A percentile compares a stretch with the other conserved stretches of the same genome.
These are phyloP conservation scores for Solanum chaucha DNA, from an alignment of 257 asterid species.

Conservation along the genomic window DNA sequence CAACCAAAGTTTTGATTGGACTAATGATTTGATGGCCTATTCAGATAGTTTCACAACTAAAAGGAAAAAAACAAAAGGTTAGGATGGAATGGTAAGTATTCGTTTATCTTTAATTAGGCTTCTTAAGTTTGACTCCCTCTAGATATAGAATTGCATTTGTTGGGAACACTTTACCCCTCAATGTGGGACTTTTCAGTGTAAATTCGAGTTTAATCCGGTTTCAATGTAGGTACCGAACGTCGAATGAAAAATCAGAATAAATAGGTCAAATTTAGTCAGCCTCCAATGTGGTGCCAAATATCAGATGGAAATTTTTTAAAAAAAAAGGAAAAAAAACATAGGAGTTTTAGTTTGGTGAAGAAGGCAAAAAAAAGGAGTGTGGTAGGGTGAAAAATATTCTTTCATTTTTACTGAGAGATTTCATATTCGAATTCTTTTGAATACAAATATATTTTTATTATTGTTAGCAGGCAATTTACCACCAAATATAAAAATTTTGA, in stretches of 20 bases:
- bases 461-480: background rate
- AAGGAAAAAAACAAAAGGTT: background rate
- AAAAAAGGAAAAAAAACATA: background rate
- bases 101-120: fast-evolving
- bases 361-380: too few species aligned
- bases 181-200: fast-evolving
- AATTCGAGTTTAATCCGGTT: fast-evolving
- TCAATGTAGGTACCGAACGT: fast-evolving
- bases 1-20: conserved; percentile 13
- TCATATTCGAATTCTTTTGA: fast-evolving
- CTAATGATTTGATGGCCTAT: conserved; percentile 18
- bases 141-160: fast-evolving
- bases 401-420: too few species aligned
- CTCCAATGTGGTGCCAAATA: too few species aligned
- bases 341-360: background rate
- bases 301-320: background rate
- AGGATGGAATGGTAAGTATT: fast-evolving
- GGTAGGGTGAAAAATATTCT: too few species aligned
- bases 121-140: fast-evolving
- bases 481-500: background rate
- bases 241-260: too few species aligned
- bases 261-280: fast-evolving
- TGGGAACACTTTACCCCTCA: fast-evolving
- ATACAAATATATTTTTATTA: background rate
- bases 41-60: background rate